A percentile compares a stretch with the other conserved stretches of the same genome.
phyloP scores from a whole-genome alignment of 495 filamentous ascomycete genomes.

The Hyaloscypha hepaticicola region DNA sequence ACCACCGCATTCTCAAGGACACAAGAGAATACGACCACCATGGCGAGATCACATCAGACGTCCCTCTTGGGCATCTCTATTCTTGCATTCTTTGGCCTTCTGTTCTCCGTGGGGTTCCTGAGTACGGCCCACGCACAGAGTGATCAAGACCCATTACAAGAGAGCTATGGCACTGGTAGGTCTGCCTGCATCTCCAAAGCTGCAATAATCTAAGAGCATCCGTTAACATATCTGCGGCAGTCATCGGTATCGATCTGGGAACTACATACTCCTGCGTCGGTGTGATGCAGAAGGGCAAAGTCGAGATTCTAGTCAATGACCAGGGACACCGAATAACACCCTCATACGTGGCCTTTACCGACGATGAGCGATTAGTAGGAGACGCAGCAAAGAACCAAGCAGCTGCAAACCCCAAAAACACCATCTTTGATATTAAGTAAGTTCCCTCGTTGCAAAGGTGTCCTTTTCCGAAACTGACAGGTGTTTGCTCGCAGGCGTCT shows the following conservation, averaged over 20 bases:
- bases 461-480: slow-evolving; percentile 24
- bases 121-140: slow-evolving; percentile 67
- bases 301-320: slow-evolving; percentile 96
- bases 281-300: slow-evolving; percentile 98
- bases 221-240: slow-evolving; percentile 38
- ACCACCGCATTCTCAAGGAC: slow-evolving; percentile 7
- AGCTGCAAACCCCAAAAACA: slow-evolving; percentile 83
- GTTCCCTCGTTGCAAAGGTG: slow-evolving; percentile 34
- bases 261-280: slow-evolving; percentile 99
- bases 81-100: slow-evolving; percentile 78
- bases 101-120: slow-evolving; percentile 76
- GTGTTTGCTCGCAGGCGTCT: slow-evolving; percentile 58
- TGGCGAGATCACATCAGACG: slow-evolving; percentile 54
- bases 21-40: slow-evolving; percentile 34
- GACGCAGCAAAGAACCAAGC: slow-evolving; percentile 99
- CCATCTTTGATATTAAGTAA: slow-evolving; percentile 93
- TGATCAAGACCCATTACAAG: slow-evolving; percentile 55
- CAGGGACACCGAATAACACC: slow-evolving; percentile 99
- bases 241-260: slow-evolving; percentile 98
- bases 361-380: slow-evolving; percentile 95
- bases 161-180: slow-evolving; percentile 74
- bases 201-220: neutral
- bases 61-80: slow-evolving; percentile 62
- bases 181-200: neutral
- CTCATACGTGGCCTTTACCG: slow-evolving; percentile 97